Base-by-base conservation (phyloP, 257 asterid genomes). In the Solanum tarijense region DNA sequence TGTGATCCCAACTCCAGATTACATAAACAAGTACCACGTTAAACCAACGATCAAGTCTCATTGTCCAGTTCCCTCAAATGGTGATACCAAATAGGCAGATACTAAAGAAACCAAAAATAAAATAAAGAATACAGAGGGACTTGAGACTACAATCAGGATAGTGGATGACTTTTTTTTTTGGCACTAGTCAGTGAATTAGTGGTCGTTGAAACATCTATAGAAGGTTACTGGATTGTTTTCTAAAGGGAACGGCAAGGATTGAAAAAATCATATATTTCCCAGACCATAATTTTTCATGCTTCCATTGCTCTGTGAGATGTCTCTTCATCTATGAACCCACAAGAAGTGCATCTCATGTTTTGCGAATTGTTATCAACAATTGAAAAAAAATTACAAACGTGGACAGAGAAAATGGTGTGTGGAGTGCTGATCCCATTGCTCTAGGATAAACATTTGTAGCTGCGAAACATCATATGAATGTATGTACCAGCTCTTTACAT, bases 401-500 rank as follows among this genome's bases (percentile, higher is more conserved):
- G 27, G 68, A 81, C 68, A 46, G 16, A 46, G 60, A 43, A 79
- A 43, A 14, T 79, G 62, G 38, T 79, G 25, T 2, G 41, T 41
- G 38, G 65, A 43, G 25, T 43, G 65, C 25, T 79, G 58, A 78
- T 78, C 35, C 84, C 16, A 20, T 46, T 43, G 38, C 68, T 81
- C 68, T 81, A 27, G 25, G 84, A 81, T 46, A 81, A 81, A 81
- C 18, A 81, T 20, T 43, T 81, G 25, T 14, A 46, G 25, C 85
- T 16, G 66, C 68, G 39, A 20, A 81, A 27, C 38, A 81, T 46
- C 16, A 81, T 81, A 27, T 18, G 39, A 81, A 81, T 43, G 86
- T 48, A 90, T 79, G 84, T 69, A 58, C 83, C 39, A 81, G 25
- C 66, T 81, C 65, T 46, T 81, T 81, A 12, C 79, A 58, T 92